These are phyloP conservation scores for Diplocarpon mali DNA, from an alignment of 2,329 filamentous ascomycete genomes.

Conservation along the genomic window DNA sequence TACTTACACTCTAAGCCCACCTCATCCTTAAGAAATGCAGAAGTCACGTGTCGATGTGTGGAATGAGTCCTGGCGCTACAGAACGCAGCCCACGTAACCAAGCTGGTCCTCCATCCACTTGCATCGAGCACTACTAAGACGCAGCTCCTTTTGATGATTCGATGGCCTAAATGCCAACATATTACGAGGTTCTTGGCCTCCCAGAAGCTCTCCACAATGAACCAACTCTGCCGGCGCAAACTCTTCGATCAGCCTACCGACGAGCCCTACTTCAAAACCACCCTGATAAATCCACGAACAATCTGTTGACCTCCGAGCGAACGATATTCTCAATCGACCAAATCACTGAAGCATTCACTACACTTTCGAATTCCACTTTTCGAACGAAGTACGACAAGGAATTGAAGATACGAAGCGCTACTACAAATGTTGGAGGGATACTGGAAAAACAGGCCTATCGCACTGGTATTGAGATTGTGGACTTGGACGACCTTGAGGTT, in stretches of 20 bases:
- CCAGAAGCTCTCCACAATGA: constrained; percentile 37
- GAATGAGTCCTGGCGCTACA: no score
- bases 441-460: constrained; percentile 31
- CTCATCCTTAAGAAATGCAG: no score
- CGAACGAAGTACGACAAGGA: constrained; percentile 44
- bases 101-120: no score
- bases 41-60: no score
- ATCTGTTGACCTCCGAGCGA: constrained; percentile 7
- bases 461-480: constrained; percentile 51
- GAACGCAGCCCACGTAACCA: no score
- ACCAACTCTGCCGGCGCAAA: constrained; percentile 32
- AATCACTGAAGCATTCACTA: constrained; percentile 47
- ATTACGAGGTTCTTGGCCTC: constrained; percentile 51
- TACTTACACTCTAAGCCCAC: no score
- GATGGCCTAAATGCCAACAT: constrained; percentile 31
- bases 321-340: constrained; percentile 46
- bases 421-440: constrained; percentile 10
- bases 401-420: constrained; percentile 29
- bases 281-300: constrained; percentile 31
- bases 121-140: no score
- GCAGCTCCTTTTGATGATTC: background rate
- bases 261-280: constrained; percentile 54
- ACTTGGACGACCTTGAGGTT: constrained; percentile 52
- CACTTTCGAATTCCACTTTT: constrained; percentile 39
- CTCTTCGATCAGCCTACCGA: constrained; percentile 53